Conservation (phyloP, 768 basidiomycete species). For the Glaciozyma antarctica region DNA sequence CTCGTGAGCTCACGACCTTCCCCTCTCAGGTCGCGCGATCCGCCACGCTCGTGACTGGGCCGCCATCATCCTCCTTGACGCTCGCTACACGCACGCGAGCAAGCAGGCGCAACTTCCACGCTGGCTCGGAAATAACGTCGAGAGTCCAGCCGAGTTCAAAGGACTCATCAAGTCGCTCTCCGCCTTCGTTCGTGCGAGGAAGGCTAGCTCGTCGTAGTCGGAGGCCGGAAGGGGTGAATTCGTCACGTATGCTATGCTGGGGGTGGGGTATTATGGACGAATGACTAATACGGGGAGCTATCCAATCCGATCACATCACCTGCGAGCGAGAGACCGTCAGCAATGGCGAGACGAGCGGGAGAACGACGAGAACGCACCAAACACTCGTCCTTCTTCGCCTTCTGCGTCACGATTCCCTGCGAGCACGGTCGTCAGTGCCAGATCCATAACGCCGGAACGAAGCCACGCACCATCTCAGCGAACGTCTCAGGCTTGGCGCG, state of each 20-base stretch:
- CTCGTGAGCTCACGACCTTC: neutral
- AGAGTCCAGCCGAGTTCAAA: slow-evolving; percentile 58
- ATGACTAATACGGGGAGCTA: neutral
- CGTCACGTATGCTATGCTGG: too few relatives aligned
- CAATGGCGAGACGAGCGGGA: neutral
- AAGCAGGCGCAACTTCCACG: slow-evolving; percentile 74
- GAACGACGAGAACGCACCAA: neutral
- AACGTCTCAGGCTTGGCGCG: slow-evolving; percentile 19
- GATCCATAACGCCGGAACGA: neutral
- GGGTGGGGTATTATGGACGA: neutral
- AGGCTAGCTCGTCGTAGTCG: neutral
- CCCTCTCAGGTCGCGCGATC: slow-evolving; percentile 68
- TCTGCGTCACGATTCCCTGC: slow-evolving; percentile 27
- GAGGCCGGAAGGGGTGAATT: too few relatives aligned
- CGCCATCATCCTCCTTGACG: slow-evolving; percentile 74
- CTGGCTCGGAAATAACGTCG: slow-evolving; percentile 67
- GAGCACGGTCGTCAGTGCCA: neutral
- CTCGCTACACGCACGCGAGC: slow-evolving; percentile 58
- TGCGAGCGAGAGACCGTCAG: neutral
- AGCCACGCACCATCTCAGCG: slow-evolving; percentile 23
- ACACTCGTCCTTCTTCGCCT: slow-evolving; percentile 30
- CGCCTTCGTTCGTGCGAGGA: slow-evolving; percentile 43
- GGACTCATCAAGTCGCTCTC: slow-evolving; percentile 60
- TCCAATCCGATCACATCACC: neutral
- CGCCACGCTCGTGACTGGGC: slow-evolving; percentile 89